Evolutionary conservation across 257 asterid genomes (phyloP).

Genomic region (Solanum etuberosum): DNA sequence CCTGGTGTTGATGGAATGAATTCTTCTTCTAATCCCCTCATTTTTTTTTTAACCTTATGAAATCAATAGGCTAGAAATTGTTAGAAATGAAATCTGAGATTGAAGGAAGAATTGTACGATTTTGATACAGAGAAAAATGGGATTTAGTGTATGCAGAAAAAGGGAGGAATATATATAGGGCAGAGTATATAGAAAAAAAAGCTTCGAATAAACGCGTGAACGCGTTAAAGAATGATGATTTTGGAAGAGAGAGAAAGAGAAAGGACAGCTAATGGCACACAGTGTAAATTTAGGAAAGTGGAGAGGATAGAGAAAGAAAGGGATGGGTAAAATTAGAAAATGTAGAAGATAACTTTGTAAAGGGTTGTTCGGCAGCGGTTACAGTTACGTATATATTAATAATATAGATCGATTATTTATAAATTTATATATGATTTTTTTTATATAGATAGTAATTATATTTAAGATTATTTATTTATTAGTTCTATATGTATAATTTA

Average conservation of each 20-base stretch:
- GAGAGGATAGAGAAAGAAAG: not conserved
- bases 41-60: no score
- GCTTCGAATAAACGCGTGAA: not conserved
- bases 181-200: not conserved
- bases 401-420: no score
- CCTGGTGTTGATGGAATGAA: constrained; percentile 15
- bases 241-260: not conserved
- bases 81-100: no score
- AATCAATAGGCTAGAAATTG: no score
- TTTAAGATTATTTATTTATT: no score
- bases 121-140: not conserved
- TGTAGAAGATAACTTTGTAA: not conserved
- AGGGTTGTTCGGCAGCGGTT: no score
- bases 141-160: not conserved
- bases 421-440: no score
- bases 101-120: no score
- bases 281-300: not conserved
- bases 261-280: not conserved
- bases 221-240: not conserved
- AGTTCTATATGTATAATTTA: no score
- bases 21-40: constrained; percentile 8
- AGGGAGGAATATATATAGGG: not conserved
- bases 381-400: no score
- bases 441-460: no score
- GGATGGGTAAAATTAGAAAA: not conserved